These are phyloP conservation scores for Chaetomium globosum DNA, from an alignment of 2,329 filamentous ascomycete genomes.

Conservation along the genomic window DNA sequence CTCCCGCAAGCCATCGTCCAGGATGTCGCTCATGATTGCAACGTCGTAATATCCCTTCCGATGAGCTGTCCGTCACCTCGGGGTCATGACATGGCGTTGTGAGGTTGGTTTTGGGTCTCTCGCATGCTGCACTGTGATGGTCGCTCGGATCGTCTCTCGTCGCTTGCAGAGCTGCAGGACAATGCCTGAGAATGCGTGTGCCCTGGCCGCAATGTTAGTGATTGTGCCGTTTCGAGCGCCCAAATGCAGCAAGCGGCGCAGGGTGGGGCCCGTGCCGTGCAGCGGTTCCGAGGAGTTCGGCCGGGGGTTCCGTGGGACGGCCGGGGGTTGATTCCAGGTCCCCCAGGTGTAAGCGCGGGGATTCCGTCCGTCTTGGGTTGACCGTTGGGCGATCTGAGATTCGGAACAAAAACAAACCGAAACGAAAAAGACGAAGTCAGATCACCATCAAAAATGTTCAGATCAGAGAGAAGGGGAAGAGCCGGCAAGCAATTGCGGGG, in stretches of 20 bases:
- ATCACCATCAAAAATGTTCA: neutral
- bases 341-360: neutral
- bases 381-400: constrained; percentile 2
- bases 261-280: constrained; percentile 18
- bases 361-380: neutral
- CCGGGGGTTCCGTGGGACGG: neutral
- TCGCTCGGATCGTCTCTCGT: neutral
- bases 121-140: constrained; percentile 19
- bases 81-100: constrained; percentile 25
- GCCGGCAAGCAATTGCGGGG: neutral
- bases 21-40: constrained; percentile 31
- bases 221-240: neutral
- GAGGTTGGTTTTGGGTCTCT: neutral
- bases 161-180: neutral
- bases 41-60: constrained; percentile 32
- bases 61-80: constrained; percentile 5
- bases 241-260: neutral
- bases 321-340: neutral
- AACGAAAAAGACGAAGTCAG: neutral
- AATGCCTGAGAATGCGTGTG: neutral
- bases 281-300: constrained; percentile 10
- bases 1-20: constrained; percentile 24
- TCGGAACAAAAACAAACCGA: neutral
- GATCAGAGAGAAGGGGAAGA: neutral
- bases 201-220: neutral